phyloP scores from a whole-genome alignment of 306 rosid species.

The Vigna reflexopilosa region DNA sequence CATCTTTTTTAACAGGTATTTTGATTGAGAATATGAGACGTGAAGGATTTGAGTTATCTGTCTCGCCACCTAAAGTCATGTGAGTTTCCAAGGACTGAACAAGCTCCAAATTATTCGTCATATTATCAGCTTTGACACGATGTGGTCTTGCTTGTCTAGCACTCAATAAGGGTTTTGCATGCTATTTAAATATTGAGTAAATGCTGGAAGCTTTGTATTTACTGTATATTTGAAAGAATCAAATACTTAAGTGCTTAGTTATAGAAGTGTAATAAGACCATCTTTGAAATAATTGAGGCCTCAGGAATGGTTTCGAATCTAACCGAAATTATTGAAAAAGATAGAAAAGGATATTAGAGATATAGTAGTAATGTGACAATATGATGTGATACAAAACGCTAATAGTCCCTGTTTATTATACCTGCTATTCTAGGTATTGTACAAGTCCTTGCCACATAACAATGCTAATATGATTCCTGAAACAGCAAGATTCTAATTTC shows the following conservation, averaged over 20 bases:
- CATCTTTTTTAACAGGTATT: slow-evolving; percentile 71
- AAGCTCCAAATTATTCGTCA: slow-evolving; percentile 18
- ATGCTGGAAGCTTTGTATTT: slow-evolving; percentile 29
- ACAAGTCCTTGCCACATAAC: no score
- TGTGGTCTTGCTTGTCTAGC: slow-evolving; percentile 31
- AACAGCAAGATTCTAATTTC: slow-evolving; percentile 32
- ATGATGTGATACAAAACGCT: neutral
- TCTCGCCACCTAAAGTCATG: slow-evolving; percentile 99
- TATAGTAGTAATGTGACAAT: neutral
- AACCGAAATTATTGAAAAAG: neutral
- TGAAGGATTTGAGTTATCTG: slow-evolving; percentile 94
- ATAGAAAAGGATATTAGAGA: neutral
- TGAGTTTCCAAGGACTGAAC: slow-evolving; percentile 58
- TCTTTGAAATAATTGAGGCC: slow-evolving; percentile 4
- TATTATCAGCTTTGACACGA: slow-evolving; percentile 26
- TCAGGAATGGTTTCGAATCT: neutral
- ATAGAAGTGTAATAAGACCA: slow-evolving; percentile 1
- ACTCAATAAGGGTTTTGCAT: slow-evolving; percentile 23
- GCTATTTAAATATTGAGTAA: slow-evolving; percentile 22
- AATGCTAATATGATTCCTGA: neutral
- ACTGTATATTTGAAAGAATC: neutral
- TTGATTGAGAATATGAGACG: slow-evolving; percentile 99
- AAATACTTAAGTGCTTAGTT: neutral
- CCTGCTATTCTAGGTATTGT: no score
- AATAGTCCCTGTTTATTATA: neutral